These are phyloP conservation scores for Diospyros lotus DNA, from an alignment of 148 eudicot species.

Conservation along the genomic window DNA sequence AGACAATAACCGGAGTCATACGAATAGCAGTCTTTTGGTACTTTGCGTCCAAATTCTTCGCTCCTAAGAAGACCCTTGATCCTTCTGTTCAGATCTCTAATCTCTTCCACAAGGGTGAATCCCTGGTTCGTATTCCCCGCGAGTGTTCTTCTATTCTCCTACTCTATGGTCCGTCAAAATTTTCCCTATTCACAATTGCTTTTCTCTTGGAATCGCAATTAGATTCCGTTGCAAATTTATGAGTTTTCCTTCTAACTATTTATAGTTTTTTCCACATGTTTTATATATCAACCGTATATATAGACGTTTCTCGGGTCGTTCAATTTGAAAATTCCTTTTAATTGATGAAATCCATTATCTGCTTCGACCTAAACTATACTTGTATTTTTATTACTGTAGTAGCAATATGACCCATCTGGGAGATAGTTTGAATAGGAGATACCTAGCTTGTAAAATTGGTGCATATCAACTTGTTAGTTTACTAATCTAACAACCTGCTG, in stretches of 20 bases:
- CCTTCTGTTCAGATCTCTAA: conserved; percentile 75
- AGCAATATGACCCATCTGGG: not conserved
- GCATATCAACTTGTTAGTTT: too few species aligned
- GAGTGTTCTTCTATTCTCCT: not conserved
- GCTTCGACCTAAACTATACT: not conserved
- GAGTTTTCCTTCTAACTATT: not conserved
- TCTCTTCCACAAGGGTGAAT: conserved; percentile 69
- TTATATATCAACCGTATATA: not conserved
- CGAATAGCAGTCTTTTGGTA: conserved; percentile 82
- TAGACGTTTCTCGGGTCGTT: not conserved
- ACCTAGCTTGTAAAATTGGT: too few species aligned
- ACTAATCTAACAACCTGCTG: too few species aligned
- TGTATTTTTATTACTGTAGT: not conserved
- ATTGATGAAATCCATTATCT: not conserved
- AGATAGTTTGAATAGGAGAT: not conserved
- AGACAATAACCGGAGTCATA: conserved; percentile 61
- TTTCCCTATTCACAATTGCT: not conserved
- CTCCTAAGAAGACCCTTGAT: conserved; percentile 53
- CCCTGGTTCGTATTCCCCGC: conserved; percentile 42
- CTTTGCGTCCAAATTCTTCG: conserved; percentile 84
- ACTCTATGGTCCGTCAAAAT: not conserved
- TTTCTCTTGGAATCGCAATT: not conserved
- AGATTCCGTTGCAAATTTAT: not conserved
- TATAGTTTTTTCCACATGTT: too few species aligned
- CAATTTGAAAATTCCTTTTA: not conserved